Base-by-base conservation (phyloP, 1,139 yeast genomes). In the Suhomyces kunorum region DNA sequence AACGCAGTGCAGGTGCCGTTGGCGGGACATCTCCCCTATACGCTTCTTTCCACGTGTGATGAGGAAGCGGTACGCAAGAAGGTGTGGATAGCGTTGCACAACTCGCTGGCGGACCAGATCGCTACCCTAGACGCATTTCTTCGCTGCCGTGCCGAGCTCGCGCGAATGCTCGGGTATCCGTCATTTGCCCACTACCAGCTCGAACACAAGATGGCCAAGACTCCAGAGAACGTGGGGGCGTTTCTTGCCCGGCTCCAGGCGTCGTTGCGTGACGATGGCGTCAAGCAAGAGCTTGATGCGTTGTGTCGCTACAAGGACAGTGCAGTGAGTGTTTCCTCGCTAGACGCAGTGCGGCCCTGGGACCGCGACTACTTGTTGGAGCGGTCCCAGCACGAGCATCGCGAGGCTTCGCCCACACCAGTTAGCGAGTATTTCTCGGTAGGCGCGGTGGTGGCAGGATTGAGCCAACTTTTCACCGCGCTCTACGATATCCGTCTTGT, bases 191-290 rank as follows among this genome's bases (percentile, higher is more conserved):
- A 84, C 38, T 90, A 92, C 56, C 95, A 87, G 56, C 68, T 92
- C 29, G 83, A 80, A 45, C 95, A 88, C 48, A 92, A 94, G 58
- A 87, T 92, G 96, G 96, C 96, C 11, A 82, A 82, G 46, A 74
- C 65, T 8, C 95, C 97, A 0, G 80, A 77, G 22, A 82, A 87
- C 54, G 98, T 90, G 1, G 62, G 71, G 47, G 70, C 82, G 6
- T 89, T 92, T 49, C 66, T 92, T 42, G 61, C 68, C 6, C 80
- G 81, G 32, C 61, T 90, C 36, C 81, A 85, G 19, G 58, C 62
- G 9, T 58, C 55, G 15, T 57, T 61, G 16, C 53, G 47, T 69
- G 69, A 66, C 31, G 78, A 81, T 0, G 75, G 77, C 17, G 87
- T 94, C 0, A 23, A 36, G n/a, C 58, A 64, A 11, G 96, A 89